Evolutionary conservation across 2,329 filamentous ascomycete genomes (phyloP).

Genomic region (Ophiocordyceps camponoti-saundersi): DNA sequence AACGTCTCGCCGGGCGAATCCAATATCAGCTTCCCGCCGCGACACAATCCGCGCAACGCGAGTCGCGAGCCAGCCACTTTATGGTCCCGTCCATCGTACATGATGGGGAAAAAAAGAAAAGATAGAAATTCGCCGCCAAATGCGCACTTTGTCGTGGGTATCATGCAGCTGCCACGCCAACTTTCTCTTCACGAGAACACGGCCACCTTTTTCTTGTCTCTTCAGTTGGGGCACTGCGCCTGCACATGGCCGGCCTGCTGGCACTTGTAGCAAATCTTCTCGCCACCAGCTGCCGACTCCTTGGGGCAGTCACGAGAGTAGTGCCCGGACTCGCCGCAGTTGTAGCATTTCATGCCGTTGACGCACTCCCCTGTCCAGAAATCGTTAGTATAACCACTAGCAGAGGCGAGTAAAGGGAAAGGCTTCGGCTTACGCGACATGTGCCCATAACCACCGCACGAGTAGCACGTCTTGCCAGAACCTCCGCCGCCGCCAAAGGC

Average conservation of each 20-base stretch:
- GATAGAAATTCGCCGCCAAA: not conserved
- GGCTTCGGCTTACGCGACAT: conserved; percentile 52
- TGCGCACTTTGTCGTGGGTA: conserved; percentile 19
- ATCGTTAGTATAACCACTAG: conserved; percentile 6
- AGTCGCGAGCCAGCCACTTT: conserved; percentile 12
- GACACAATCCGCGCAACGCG: conserved; percentile 11
- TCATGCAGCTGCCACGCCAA: conserved; percentile 24
- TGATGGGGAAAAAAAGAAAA: conserved; percentile 8
- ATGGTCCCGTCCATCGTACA: conserved; percentile 14
- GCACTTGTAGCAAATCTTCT: conserved; percentile 99
- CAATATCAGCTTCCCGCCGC: conserved; percentile 8
- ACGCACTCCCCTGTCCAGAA: conserved; percentile 61
- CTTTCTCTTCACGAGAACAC: conserved; percentile 8
- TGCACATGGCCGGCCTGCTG: conserved; percentile 76
- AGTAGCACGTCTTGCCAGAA: conserved; percentile 83
- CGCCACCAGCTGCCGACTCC: conserved; percentile 64
- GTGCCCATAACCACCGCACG: conserved; percentile 91
- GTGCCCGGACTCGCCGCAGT: conserved; percentile 88
- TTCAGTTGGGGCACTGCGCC: conserved; percentile 70
- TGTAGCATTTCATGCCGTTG: conserved; percentile 99
- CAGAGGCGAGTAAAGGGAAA: too few species aligned
- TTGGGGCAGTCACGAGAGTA: conserved; percentile 92
- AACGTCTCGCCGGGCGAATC: conserved; percentile 12
- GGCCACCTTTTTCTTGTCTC: conserved; percentile 2
- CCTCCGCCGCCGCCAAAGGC: conserved; percentile 21